phyloP scores from a whole-genome alignment of 495 filamentous ascomycete genomes.

The Xanthoparmelia taractica region DNA sequence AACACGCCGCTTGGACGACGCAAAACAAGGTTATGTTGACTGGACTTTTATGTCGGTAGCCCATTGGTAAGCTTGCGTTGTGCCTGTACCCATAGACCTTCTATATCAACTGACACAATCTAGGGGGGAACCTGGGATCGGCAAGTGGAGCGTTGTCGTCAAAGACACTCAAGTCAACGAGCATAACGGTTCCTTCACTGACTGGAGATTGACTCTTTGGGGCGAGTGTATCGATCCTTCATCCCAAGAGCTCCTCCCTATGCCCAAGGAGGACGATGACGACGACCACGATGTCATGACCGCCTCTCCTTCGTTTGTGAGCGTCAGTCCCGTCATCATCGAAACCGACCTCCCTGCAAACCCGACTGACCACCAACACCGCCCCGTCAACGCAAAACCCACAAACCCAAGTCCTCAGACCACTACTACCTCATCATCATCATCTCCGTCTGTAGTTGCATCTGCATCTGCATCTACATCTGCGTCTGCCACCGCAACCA shows the following conservation, averaged over 20 bases:
- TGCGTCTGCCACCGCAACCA: slow-evolving; percentile 37
- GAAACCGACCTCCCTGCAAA: slow-evolving; percentile 39
- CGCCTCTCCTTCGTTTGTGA: slow-evolving; percentile 47
- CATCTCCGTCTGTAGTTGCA: slow-evolving; percentile 30
- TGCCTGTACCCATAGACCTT: slow-evolving; percentile 15
- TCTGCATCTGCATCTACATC: slow-evolving; percentile 30
- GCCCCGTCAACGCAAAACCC: slow-evolving; percentile 62
- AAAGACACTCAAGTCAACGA: slow-evolving; percentile 79
- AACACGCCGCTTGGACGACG: slow-evolving; percentile 56
- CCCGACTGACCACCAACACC: slow-evolving; percentile 66
- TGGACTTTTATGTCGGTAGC: slow-evolving; percentile 99
- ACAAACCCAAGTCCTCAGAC: slow-evolving; percentile 27
- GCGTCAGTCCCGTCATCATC: slow-evolving; percentile 39
- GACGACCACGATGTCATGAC: slow-evolving; percentile 62
- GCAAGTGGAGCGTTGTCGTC: slow-evolving; percentile 83
- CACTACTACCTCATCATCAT: slow-evolving; percentile 32
- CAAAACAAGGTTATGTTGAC: slow-evolving; percentile 69
- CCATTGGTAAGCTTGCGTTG: slow-evolving; percentile 60
- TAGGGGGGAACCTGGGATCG: slow-evolving; percentile 83
- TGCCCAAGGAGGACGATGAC: slow-evolving; percentile 80
- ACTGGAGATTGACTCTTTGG: slow-evolving; percentile 94
- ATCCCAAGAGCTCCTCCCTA: slow-evolving; percentile 63
- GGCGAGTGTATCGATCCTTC: slow-evolving; percentile 72
- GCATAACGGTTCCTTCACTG: slow-evolving; percentile 65
- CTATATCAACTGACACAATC: neutral